Evolutionary conservation across 805 yeast genomes (phyloP), one percentile per base, ranked within the genome.

Genomic region (Candida tammaniensis): DNA sequence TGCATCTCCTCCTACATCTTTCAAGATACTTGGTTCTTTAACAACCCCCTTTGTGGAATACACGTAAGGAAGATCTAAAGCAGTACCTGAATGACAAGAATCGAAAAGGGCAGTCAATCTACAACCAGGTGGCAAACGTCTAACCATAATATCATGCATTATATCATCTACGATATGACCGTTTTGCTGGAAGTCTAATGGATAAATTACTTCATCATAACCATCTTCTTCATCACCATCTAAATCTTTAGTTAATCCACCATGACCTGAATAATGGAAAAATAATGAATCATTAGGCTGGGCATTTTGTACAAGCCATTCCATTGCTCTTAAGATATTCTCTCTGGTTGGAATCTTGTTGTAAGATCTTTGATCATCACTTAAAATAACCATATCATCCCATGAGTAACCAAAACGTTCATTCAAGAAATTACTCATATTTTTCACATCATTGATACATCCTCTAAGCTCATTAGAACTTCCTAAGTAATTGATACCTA

Each of bases 61-160:
- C 19, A 62, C 67, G 40, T 55, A 62, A 6, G 68, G 68, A 36
- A 62, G 49, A 44, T 62, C 68, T 36, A 62, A 51, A 0, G 66
- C 68, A 22, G 68, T 59, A 17, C 68, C 68, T 10, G 68, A 61
- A 42, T 62, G 68, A 41, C 68, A 62, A 10, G 64, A 58, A 41
- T 62, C 68, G 38, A 42, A 62, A 36, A 62, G 54, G 3, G 67
- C 68, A 3, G 68, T 62, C 40, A 62, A 54, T 32, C 63, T 43
- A 38, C 65, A 60, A 4, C 68, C 68, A 3, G 55, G 51, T 4
- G 66, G 65, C 31, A 62, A 55, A 3, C 54, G 53, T 24, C 50
- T 48, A 13, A 62, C 68, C 67, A 62, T 59, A 18, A 62, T 59
- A 20, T 42, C 63, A 40, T 62, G 68, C 68, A 62, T 60, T 24